These are phyloP conservation scores for Irpex rosettiformis DNA, from an alignment of 1,284 basidiomycete genomes.

Conservation along the genomic window DNA sequence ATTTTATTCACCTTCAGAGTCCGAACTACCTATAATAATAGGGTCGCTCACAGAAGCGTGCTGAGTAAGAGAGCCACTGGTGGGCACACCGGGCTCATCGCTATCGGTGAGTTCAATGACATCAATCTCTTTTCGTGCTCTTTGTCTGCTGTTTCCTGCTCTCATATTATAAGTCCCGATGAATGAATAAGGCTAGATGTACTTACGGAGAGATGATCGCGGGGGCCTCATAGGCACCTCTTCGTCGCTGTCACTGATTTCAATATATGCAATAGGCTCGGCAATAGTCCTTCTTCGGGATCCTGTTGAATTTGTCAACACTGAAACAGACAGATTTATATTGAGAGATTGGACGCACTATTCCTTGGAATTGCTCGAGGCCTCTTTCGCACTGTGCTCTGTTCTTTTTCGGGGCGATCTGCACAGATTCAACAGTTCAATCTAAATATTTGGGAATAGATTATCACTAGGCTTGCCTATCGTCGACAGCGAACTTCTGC, in stretches of 20 bases:
- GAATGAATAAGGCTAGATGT: not conserved
- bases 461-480: not conserved
- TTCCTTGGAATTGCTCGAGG: not conserved
- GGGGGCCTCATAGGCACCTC: not conserved
- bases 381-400: not conserved
- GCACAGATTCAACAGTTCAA: not conserved
- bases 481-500: not conserved
- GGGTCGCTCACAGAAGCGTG: not conserved
- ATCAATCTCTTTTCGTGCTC: not conserved
- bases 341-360: no score
- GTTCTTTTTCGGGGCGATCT: no score
- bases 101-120: not conserved
- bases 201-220: not conserved
- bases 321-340: no score
- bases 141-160: not conserved
- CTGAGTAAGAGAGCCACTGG: not conserved
- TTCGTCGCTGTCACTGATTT: not conserved
- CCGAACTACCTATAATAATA: not conserved
- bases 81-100: not conserved
- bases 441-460: not conserved
- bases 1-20: not conserved
- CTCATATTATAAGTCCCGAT: not conserved
- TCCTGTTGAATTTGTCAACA: not conserved
- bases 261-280: not conserved
- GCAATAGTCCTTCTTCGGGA: not conserved